Conservation (phyloP, 2,329 filamentous ascomycete genomes). For the Tolypocladium nubicola region DNA sequence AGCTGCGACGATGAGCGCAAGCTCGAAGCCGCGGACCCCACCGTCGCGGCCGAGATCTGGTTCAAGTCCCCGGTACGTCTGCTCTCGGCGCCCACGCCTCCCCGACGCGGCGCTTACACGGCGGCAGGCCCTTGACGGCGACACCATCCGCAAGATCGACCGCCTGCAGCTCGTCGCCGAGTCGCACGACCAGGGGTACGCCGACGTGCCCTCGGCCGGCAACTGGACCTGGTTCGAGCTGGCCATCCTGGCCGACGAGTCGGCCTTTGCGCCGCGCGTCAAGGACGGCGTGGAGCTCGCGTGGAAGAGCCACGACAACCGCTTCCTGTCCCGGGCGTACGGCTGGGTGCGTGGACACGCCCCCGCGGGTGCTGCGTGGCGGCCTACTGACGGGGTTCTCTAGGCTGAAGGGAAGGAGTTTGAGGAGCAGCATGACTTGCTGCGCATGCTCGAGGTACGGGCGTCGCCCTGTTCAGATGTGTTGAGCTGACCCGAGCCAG, state of each 20-base stretch:
- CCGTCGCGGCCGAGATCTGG: background rate
- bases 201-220: background rate
- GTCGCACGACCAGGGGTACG: slow-evolving; percentile 5
- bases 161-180: slow-evolving; percentile 6
- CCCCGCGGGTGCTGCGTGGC: background rate
- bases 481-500: background rate
- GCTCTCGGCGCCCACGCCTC: background rate
- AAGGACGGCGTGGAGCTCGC: slow-evolving; percentile 2
- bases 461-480: background rate
- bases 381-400: background rate
- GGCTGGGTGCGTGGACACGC: slow-evolving; percentile 1
- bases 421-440: slow-evolving; percentile 1
- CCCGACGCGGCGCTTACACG: background rate
- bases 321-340: background rate
- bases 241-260: background rate
- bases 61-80: background rate
- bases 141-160: background rate
- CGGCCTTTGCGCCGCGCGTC: background rate
- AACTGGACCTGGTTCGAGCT: slow-evolving; percentile 9
- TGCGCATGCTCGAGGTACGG: slow-evolving; percentile 2
- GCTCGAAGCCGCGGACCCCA: background rate
- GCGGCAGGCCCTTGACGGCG: background rate
- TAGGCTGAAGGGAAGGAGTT: background rate
- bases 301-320: slow-evolving; percentile 2
- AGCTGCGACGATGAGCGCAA: background rate